phyloP scores from a whole-genome alignment of 176 grass and related monocot species.

The Paspalum notatum region DNA sequence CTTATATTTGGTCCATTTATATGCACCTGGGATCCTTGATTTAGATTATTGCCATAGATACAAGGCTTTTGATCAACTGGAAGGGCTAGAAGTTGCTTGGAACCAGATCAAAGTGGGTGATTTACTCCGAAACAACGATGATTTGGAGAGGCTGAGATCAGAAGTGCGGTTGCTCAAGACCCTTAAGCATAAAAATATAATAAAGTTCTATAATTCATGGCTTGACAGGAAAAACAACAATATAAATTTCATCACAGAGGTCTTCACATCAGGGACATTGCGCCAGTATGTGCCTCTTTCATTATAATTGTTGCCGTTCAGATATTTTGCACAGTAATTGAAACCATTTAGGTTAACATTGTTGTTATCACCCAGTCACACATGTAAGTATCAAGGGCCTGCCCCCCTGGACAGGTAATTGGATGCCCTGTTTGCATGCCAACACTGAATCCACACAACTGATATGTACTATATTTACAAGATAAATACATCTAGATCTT shows the following conservation, averaged over 20 bases:
- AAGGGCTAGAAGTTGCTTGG: constrained; percentile 89
- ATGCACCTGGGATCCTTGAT: constrained; percentile 56
- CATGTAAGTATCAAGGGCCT: neutral
- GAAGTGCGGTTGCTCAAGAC: constrained; percentile 83
- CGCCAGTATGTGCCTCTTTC: constrained; percentile 55
- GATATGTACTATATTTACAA: constrained; percentile 3
- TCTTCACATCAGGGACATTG: constrained; percentile 80
- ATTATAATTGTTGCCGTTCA: neutral
- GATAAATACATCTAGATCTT: neutral
- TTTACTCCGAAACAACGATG: constrained; percentile 60
- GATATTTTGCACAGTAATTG: neutral
- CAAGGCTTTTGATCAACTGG: constrained; percentile 83
- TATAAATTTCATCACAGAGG: constrained; percentile 84
- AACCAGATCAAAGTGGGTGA: constrained; percentile 75
- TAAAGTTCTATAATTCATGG: constrained; percentile 89
- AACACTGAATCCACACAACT: neutral
- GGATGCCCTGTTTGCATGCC: neutral
- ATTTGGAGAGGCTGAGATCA: constrained; percentile 71
- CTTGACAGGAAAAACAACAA: constrained; percentile 64
- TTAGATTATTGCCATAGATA: constrained; percentile 48
- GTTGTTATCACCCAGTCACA: neutral
- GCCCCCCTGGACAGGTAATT: neutral
- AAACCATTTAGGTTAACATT: constrained; percentile 3
- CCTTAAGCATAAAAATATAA: constrained; percentile 81
- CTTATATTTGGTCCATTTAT: neutral